phyloP scores from a whole-genome alignment of 345 rosid species.

The Boechera retrofracta region DNA sequence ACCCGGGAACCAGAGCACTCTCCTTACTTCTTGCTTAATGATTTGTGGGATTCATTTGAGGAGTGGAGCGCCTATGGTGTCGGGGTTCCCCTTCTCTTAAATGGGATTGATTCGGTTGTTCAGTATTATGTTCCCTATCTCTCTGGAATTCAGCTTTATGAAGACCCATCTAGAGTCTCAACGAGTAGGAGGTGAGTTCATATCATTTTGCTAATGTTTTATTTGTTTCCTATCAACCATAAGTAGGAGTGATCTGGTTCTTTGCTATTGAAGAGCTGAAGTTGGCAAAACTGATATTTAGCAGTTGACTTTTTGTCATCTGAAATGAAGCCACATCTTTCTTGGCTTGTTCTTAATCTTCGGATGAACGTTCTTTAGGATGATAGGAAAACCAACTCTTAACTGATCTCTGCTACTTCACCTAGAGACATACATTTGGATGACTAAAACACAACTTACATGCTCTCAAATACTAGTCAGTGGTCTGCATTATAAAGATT shows the following conservation, averaged over 20 bases:
- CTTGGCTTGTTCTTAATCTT: background rate
- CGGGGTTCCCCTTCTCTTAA: conserved; percentile 75
- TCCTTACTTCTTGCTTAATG: conserved; percentile 67
- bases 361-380: background rate
- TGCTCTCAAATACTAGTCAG: background rate
- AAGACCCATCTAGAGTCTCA: conserved; percentile 47
- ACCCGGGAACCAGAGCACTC: conserved; percentile 51
- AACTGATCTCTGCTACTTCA: background rate
- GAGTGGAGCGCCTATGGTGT: conserved; percentile 93
- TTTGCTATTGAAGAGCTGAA: background rate
- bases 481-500: background rate
- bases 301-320: background rate
- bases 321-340: background rate
- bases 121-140: conserved; percentile 91
- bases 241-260: background rate
- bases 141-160: conserved; percentile 86
- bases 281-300: background rate
- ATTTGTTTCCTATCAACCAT: background rate
- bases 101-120: conserved; percentile 66
- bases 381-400: background rate
- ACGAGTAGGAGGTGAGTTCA: conserved; percentile 36
- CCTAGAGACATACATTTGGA: background rate
- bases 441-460: background rate
- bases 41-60: conserved; percentile 81
- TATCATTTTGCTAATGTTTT: background rate